Evolutionary conservation across 2,329 filamentous ascomycete genomes (phyloP).

Genomic region (Stachybotrys echinatus): DNA sequence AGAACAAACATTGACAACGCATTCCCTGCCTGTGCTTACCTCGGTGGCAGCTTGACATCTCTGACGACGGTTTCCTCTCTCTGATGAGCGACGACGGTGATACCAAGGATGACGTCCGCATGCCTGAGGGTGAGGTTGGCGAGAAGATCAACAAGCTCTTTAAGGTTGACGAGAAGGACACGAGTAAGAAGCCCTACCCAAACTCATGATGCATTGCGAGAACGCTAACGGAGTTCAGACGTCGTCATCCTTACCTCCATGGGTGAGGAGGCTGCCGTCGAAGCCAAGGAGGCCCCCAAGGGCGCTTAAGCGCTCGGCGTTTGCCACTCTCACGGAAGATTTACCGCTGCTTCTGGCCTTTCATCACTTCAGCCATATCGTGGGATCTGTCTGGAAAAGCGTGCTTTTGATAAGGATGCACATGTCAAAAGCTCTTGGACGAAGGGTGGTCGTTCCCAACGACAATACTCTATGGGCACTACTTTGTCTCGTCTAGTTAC

Average conservation of each 20-base stretch:
- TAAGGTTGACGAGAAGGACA: conserved; percentile 80
- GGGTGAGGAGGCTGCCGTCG: conserved; percentile 89
- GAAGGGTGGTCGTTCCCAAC: conserved; percentile 34
- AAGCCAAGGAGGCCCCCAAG: conserved; percentile 84
- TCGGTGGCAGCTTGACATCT: conserved; percentile 71
- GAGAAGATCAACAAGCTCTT: conserved; percentile 82
- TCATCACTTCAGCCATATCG: conserved; percentile 14
- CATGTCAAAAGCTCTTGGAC: conserved; percentile 28
- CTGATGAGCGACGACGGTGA: conserved; percentile 84
- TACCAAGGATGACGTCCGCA: conserved; percentile 91
- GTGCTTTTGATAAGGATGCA: conserved; percentile 26
- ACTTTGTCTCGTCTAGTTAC: conserved; percentile 36
- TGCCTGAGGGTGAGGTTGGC: conserved; percentile 85
- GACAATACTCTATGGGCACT: conserved; percentile 37
- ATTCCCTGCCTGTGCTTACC: conserved; percentile 16
- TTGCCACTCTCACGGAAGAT: conserved; percentile 12
- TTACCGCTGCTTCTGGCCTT: conserved; percentile 18
- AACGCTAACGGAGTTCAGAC: conserved; percentile 45
- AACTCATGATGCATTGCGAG: not conserved
- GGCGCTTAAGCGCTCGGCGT: conserved; percentile 17
- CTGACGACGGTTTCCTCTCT: conserved; percentile 90
- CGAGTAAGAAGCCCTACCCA: conserved; percentile 64
- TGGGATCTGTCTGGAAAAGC: conserved; percentile 17
- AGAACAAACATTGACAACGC: conserved; percentile 8
- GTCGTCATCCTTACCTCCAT: conserved; percentile 92